Evolutionary conservation across 345 rosid species (phyloP), one percentile per base, ranked within the genome.

Genomic region (Gossypium herbaceum): DNA sequence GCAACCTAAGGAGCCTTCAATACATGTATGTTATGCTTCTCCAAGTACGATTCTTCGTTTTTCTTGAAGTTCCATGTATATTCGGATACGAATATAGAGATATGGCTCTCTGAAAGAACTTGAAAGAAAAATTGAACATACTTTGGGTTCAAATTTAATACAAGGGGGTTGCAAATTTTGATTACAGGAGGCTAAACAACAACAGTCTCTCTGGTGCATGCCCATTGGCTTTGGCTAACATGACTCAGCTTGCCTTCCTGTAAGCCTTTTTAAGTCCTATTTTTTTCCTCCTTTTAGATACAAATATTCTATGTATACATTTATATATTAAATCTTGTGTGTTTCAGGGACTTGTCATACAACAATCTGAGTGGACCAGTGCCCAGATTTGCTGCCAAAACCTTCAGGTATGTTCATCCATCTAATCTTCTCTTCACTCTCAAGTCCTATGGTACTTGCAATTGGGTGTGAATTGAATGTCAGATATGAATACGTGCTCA

Each of bases 171-270:
- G 61, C 55, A 43, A 15, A 50, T 64, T 39, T 77, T n/a, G 12
- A n/a, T 76, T 63, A 77, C 69, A 95, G 99, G 97, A 90, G 92
- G 87, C 84, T 95, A 72, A 95, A 93, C 80, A 95, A 95, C 79
- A 95, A 95, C 84, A 88, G 89, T 82, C 91, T 95, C 73, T 84
- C 90, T 1, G 92, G 98, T 75, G 76, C 69, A 45, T 78, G 87
- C 83, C 99, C 99, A 2, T 58, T 76, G 78, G 82, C 91, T 54
- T 79, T 92, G 83, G 90, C 88, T 68, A 95, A 91, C 81, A 87
- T 95, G 96, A 87, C 92, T n/a, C 91, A 89, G 62, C 96, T 95
- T 79, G 84, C 89, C 66, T 85, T 95, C 73, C 99, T 95, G 99
- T 95, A 84, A 83, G 90, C 80, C 29, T 48, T 69, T 34, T 3